phyloP scores from a whole-genome alignment of 208 protist species.

The Leishmania mexicana region DNA sequence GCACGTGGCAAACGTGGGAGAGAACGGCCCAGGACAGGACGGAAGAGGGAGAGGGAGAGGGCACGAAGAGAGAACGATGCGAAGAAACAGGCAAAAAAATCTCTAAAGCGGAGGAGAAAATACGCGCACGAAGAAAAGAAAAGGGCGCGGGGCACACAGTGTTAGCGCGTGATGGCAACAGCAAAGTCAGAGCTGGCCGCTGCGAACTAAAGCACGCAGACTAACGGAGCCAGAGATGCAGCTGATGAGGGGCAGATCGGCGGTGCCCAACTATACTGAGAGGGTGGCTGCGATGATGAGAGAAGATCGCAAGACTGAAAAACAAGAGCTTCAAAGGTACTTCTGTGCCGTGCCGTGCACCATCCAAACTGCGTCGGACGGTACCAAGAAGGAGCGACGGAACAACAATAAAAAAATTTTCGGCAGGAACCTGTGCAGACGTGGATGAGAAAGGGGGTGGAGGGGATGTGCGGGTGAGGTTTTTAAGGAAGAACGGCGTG shows the following conservation, averaged over 20 bases:
- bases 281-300: neutral
- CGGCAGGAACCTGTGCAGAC: neutral
- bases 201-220: neutral
- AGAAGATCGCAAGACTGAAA: neutral
- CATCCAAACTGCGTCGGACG: neutral
- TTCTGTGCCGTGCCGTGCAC: neutral
- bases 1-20: neutral
- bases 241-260: neutral
- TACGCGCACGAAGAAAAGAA: neutral
- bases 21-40: neutral
- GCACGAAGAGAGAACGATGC: conserved; percentile 4
- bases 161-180: neutral
- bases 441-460: neutral
- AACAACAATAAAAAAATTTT: neutral
- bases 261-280: neutral
- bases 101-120: neutral
- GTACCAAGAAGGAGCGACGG: neutral
- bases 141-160: neutral
- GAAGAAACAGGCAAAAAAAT: neutral
- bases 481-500: neutral
- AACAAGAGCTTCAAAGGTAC: neutral
- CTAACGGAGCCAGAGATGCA: neutral
- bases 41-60: neutral
- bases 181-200: neutral
- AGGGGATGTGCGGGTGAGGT: neutral